phyloP scores from a whole-genome alignment of 805 yeast genomes.

The Cyberlindnera saturnus region DNA sequence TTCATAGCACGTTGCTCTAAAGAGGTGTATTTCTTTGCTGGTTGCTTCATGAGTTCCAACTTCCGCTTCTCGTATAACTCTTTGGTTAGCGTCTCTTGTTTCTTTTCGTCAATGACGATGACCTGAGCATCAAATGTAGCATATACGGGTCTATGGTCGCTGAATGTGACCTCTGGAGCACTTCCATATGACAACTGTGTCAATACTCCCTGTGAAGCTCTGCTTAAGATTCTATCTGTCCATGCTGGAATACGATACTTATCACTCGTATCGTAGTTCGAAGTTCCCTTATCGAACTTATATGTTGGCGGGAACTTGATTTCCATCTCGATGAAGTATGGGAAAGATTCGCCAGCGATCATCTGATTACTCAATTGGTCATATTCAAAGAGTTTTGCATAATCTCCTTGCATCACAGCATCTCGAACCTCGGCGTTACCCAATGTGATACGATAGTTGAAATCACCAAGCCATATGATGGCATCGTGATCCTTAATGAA shows the following conservation, averaged over 20 bases:
- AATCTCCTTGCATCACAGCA: constrained; percentile 42
- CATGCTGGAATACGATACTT: constrained; percentile 94
- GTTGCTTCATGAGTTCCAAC: constrained; percentile 6
- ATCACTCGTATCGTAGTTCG: constrained; percentile 79
- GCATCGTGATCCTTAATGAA: constrained; percentile 73
- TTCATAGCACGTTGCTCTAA: constrained; percentile 1
- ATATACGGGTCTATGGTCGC: constrained; percentile 89
- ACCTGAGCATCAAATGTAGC: constrained; percentile 63
- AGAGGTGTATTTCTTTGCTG: not conserved
- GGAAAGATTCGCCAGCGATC: constrained; percentile 69
- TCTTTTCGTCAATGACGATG: constrained; percentile 55
- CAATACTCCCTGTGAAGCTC: constrained; percentile 44
- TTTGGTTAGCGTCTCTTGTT: constrained; percentile 43
- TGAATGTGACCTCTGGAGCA: constrained; percentile 51
- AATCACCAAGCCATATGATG: constrained; percentile 88
- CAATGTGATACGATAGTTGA: constrained; percentile 76
- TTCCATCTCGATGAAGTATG: constrained; percentile 75
- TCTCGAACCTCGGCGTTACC: constrained; percentile 65
- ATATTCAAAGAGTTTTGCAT: constrained; percentile 47
- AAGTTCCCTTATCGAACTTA: constrained; percentile 85
- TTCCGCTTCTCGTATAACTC: constrained; percentile 48
- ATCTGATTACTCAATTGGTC: constrained; percentile 82
- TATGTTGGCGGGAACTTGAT: constrained; percentile 87
- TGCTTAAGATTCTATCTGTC: constrained; percentile 85
- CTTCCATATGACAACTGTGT: constrained; percentile 56